Evolutionary conservation across 1,139 yeast species (phyloP).

Genomic region (Yamadazyma dendronema): DNA sequence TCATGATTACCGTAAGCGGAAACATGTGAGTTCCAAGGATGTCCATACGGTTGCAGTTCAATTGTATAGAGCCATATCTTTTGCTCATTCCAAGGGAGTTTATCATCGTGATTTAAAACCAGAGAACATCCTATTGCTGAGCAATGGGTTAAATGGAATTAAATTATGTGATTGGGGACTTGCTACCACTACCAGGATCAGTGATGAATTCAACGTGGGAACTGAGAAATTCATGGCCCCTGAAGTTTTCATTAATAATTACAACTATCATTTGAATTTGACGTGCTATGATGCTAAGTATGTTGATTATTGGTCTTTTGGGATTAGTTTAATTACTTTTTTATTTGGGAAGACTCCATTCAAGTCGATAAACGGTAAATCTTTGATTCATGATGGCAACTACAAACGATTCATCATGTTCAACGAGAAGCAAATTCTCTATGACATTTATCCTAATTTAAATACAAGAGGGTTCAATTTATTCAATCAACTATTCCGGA

Average conservation of each 20-base stretch:
- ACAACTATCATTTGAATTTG: slow-evolving; percentile 18
- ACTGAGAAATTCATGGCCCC: slow-evolving; percentile 62
- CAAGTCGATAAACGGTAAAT: slow-evolving; percentile 22
- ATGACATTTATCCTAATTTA: slow-evolving; percentile 44
- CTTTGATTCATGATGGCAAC: slow-evolving; percentile 31
- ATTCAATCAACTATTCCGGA: slow-evolving; percentile 33
- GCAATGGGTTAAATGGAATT: slow-evolving; percentile 16
- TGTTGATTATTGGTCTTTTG: slow-evolving; percentile 45
- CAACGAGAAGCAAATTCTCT: slow-evolving; percentile 34
- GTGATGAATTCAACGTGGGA: slow-evolving; percentile 50
- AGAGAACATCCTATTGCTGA: slow-evolving; percentile 40
- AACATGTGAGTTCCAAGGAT: slow-evolving; percentile 22
- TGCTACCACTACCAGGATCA: slow-evolving; percentile 37
- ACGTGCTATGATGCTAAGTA: slow-evolving; percentile 33
- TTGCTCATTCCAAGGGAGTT: slow-evolving; percentile 42
- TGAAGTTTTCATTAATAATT: slow-evolving; percentile 31
- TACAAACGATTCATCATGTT: slow-evolving; percentile 37
- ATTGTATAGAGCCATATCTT: slow-evolving; percentile 37
- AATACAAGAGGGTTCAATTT: slow-evolving; percentile 34
- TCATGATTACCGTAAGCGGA: slow-evolving; percentile 23
- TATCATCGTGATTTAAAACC: slow-evolving; percentile 58
- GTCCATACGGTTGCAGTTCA: slow-evolving; percentile 30
- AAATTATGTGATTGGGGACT: slow-evolving; percentile 61
- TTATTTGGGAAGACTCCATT: slow-evolving; percentile 50
- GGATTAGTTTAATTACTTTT: slow-evolving; percentile 43